A percentile compares a stretch with the other conserved stretches of the same genome.
phyloP scores from a whole-genome alignment of 2,329 filamentous ascomycete species.

The Colletotrichum cuscutae region DNA sequence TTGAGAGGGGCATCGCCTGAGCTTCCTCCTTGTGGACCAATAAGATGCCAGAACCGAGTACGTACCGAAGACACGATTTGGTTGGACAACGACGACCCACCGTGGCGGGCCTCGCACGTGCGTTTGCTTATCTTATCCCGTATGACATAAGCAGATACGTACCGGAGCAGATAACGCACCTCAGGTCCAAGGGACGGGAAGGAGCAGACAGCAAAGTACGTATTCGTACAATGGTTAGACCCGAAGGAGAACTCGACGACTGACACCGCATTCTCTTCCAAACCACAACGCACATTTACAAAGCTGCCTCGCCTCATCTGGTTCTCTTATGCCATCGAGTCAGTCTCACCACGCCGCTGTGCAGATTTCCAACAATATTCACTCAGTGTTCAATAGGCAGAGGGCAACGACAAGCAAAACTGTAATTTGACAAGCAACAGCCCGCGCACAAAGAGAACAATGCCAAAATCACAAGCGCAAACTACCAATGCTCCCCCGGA shows the following conservation, averaged over 20 bases:
- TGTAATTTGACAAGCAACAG: neutral
- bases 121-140: neutral
- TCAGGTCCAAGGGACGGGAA: too few species aligned
- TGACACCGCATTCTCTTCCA: neutral
- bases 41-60: neutral
- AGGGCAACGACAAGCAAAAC: neutral
- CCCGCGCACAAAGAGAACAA: neutral
- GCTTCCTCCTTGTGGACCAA: neutral
- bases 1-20: neutral
- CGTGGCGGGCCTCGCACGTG: neutral
- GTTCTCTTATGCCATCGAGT: neutral
- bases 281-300: neutral
- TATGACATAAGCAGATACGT: neutral
- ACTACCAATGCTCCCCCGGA: neutral
- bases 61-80: neutral
- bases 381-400: neutral
- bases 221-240: neutral
- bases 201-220: neutral
- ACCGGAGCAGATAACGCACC: neutral
- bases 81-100: neutral
- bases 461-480: slow-evolving; percentile 13
- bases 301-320: neutral
- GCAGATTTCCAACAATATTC: neutral
- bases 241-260: neutral
- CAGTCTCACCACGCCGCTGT: neutral